A percentile compares a stretch with the other conserved stretches of the same genome.
phyloP scores from a whole-genome alignment of 108 stramenopile genomes.

The Skeletonema grethae region DNA sequence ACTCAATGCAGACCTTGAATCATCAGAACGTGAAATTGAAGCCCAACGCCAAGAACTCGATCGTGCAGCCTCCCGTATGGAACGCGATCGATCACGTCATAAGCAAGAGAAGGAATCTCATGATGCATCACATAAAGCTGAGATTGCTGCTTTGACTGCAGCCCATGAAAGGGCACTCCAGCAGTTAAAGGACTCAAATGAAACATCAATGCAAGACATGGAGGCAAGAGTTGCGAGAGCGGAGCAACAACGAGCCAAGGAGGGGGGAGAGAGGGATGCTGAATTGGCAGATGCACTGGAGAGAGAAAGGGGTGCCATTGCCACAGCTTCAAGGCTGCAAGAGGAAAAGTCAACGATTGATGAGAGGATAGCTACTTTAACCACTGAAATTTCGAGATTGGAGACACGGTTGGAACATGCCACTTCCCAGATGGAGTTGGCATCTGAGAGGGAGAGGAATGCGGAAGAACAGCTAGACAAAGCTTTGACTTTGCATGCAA shows the following conservation, averaged over 20 bases:
- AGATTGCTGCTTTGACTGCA: slow-evolving; percentile 45
- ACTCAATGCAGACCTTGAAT: slow-evolving; percentile 71
- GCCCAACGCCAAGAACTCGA: slow-evolving; percentile 81
- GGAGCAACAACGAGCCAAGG: slow-evolving; percentile 52
- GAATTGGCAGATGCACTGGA: slow-evolving; percentile 68
- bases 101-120: slow-evolving; percentile 64
- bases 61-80: slow-evolving; percentile 72
- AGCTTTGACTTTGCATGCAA: slow-evolving; percentile 71
- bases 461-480: slow-evolving; percentile 80
- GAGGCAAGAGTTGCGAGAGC: slow-evolving; percentile 47
- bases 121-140: slow-evolving; percentile 51
- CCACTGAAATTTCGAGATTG: slow-evolving; percentile 62
- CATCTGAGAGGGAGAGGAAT: slow-evolving; percentile 72
- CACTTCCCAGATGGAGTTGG: slow-evolving; percentile 63
- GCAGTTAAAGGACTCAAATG: slow-evolving; percentile 50
- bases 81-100: slow-evolving; percentile 67
- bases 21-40: slow-evolving; percentile 75
- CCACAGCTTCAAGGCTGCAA: slow-evolving; percentile 46
- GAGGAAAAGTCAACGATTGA: slow-evolving; percentile 72
- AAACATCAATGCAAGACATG: slow-evolving; percentile 50
- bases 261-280: slow-evolving; percentile 78
- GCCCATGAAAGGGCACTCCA: slow-evolving; percentile 63
- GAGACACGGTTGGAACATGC: slow-evolving; percentile 74
- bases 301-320: slow-evolving; percentile 55
- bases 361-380: slow-evolving; percentile 62